Conservation (phyloP, 108 stramenopile genomes). For the Nitzschia sp. region DNA sequence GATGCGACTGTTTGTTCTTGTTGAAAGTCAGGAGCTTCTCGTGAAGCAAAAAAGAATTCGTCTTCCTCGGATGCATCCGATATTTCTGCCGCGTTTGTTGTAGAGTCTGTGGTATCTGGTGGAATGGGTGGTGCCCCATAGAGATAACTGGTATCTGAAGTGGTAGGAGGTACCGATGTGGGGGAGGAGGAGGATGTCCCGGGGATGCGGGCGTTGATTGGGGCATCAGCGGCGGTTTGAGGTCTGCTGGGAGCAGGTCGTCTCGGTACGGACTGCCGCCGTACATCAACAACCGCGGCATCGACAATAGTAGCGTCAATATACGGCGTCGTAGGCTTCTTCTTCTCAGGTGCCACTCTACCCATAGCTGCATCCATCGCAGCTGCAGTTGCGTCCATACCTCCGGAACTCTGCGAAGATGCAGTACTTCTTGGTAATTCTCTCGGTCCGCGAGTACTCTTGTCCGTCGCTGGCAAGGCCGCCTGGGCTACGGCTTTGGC, state of each 20-base stretch:
- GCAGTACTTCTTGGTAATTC: background rate
- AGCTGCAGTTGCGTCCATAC: slow-evolving; percentile 6
- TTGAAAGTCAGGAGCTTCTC: background rate
- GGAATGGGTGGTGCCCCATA: background rate
- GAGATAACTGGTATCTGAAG: background rate
- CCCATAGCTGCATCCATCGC: slow-evolving; percentile 4
- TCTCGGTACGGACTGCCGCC: background rate
- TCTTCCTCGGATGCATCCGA: background rate
- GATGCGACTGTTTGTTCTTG: background rate
- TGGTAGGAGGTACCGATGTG: no score
- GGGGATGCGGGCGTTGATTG: background rate
- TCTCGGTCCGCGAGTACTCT: background rate
- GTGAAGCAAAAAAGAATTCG: background rate
- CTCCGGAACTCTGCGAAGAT: background rate
- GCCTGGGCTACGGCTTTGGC: slow-evolving; percentile 25
- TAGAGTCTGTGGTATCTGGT: background rate
- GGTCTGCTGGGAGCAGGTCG: background rate
- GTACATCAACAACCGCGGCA: background rate
- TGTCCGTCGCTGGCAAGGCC: background rate
- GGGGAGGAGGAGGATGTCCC: background rate
- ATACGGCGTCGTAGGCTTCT: slow-evolving; percentile 8
- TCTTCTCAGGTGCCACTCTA: background rate
- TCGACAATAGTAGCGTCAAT: slow-evolving; percentile 6
- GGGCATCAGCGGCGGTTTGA: background rate
- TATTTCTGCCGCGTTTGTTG: no score